Evolutionary conservation across 257 asterid genomes (phyloP).

Genomic region (Plantago ovata): DNA sequence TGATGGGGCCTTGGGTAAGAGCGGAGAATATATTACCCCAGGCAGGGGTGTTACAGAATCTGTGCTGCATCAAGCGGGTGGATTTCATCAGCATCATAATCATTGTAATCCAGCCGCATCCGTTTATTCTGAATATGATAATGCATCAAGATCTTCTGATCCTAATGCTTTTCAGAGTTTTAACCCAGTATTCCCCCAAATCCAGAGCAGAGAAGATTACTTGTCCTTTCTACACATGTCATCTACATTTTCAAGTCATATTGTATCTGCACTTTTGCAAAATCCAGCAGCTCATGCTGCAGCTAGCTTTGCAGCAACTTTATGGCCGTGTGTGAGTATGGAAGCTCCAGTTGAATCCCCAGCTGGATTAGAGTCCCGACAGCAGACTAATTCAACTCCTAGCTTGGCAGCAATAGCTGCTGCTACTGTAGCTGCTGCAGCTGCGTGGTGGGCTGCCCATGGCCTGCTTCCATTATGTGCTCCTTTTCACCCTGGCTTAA

Average conservation of each 20-base stretch:
- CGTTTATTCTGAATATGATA: constrained; percentile 43
- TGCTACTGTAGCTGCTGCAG: constrained; percentile 96
- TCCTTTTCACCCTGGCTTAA: constrained; percentile 65
- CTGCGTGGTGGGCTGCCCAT: constrained; percentile 98
- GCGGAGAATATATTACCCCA: constrained; percentile 30
- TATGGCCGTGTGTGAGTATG: constrained; percentile 56
- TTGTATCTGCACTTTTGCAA: constrained; percentile 72
- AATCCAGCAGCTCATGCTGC: constrained; percentile 94
- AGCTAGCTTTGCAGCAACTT: constrained; percentile 78
- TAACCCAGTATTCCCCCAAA: constrained; percentile 57
- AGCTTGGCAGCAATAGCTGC: constrained; percentile 79
- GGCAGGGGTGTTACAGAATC: constrained; percentile 37
- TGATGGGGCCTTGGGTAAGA: constrained; percentile 56
- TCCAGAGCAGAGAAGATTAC: constrained; percentile 59
- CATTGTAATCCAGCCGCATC: constrained; percentile 48
- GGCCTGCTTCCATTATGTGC: constrained; percentile 86
- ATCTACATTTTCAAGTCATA: constrained; percentile 68
- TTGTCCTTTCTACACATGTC: constrained; percentile 57
- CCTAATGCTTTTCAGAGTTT: constrained; percentile 57
- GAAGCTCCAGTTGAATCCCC: constrained; percentile 41
- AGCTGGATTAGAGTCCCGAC: constrained; percentile 28
- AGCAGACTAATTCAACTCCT: constrained; percentile 49
- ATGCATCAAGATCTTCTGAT: constrained; percentile 47
- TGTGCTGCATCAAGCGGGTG: constrained; percentile 37
- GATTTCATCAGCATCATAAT: constrained; percentile 39